A percentile compares a stretch with the other conserved stretches of the same genome.
These are phyloP conservation scores for Pichia heedii DNA, from an alignment of 805 yeast genomes.

Conservation along the genomic window DNA sequence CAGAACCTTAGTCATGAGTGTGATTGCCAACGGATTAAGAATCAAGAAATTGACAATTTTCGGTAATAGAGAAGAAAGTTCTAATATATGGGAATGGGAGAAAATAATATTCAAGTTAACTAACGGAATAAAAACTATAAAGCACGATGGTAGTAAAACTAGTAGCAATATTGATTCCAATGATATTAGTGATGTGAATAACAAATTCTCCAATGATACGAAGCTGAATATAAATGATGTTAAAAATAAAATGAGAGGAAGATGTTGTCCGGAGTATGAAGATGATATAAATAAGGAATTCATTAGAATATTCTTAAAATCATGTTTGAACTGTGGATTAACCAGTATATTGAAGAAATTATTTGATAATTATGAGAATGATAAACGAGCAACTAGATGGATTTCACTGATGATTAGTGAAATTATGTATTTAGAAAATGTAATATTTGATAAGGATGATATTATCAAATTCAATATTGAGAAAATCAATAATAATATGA, in stretches of 20 bases:
- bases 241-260: constrained; percentile 9
- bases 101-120: constrained; percentile 1
- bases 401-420: constrained; percentile 60
- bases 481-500: constrained; percentile 21
- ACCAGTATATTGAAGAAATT: constrained; percentile 37
- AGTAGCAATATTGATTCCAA: constrained; percentile 16
- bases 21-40: constrained; percentile 29
- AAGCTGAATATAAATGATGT: constrained; percentile 1
- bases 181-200: constrained; percentile 4
- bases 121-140: not conserved
- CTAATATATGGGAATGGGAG: constrained; percentile 8
- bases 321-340: constrained; percentile 50
- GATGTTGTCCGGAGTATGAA: constrained; percentile 31
- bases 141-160: too few species aligned
- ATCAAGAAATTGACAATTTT: constrained; percentile 52
- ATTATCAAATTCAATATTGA: constrained; percentile 18
- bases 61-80: constrained; percentile 8
- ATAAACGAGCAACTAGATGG: constrained; percentile 42
- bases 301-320: constrained; percentile 48
- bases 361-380: constrained; percentile 22
- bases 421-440: constrained; percentile 43
- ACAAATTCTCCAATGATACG: not conserved
- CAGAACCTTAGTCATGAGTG: constrained; percentile 8
- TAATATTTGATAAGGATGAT: constrained; percentile 25
- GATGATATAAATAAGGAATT: constrained; percentile 48